Evolutionary conservation across 2,329 filamentous ascomycete genomes (phyloP).

Genomic region (Calonectria honghensis): DNA sequence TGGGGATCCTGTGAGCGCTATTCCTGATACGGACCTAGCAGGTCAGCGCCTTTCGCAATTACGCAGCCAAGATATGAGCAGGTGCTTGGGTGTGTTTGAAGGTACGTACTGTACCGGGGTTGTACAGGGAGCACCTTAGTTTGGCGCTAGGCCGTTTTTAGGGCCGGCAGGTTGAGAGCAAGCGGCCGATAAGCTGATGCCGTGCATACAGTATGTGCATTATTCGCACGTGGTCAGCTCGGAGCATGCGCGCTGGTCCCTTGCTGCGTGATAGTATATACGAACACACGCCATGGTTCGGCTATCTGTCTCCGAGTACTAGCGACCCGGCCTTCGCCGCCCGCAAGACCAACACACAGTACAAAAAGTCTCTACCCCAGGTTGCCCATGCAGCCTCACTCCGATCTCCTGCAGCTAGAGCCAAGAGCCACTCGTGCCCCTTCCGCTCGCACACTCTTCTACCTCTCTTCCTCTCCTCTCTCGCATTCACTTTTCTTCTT

Average conservation of each 20-base stretch:
- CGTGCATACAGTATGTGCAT: conserved; percentile 50
- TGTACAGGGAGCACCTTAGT: conserved; percentile 43
- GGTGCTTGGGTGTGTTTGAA: conserved; percentile 20
- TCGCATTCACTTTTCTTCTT: conserved; percentile 53
- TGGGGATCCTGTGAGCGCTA: conserved; percentile 42
- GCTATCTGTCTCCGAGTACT: conserved; percentile 49
- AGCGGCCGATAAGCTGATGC: conserved; percentile 56
- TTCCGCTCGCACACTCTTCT: conserved; percentile 51
- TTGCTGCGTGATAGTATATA: conserved; percentile 31
- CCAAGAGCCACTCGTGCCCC: conserved; percentile 56
- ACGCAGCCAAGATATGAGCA: conserved; percentile 50
- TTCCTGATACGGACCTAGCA: conserved; percentile 40
- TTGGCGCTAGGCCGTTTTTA: conserved; percentile 49
- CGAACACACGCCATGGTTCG: background rate
- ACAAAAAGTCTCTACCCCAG: conserved; percentile 51
- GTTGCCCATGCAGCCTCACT: conserved; percentile 53
- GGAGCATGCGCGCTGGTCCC: conserved; percentile 1
- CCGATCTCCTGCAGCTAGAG: conserved; percentile 52
- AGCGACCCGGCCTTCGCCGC: conserved; percentile 47
- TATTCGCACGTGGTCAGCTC: conserved; percentile 38
- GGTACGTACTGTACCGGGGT: conserved; percentile 47
- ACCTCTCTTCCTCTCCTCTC: conserved; percentile 53
- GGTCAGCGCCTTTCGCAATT: conserved; percentile 50
- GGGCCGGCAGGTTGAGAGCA: conserved; percentile 51
- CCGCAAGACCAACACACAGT: conserved; percentile 49